Conservation (phyloP, 192 early-diverging fungal genomes). For the Umbelopsis sp. region DNA sequence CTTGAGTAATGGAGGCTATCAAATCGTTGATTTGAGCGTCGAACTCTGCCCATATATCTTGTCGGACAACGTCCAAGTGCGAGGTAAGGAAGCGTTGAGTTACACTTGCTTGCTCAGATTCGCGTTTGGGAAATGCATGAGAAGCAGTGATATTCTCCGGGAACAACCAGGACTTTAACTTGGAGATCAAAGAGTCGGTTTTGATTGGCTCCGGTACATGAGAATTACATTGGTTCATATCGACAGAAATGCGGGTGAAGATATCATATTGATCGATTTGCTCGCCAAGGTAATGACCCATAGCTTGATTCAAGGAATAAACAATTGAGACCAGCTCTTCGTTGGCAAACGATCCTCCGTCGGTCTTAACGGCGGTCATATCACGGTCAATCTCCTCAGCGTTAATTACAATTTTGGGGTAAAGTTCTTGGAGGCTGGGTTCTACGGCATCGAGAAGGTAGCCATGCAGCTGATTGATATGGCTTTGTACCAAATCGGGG, state of each 20-base stretch:
- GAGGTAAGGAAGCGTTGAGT: slow-evolving; percentile 7
- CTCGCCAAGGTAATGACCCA: neutral
- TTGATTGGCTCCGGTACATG: neutral
- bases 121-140: neutral
- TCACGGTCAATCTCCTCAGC: neutral
- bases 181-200: neutral
- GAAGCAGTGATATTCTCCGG: neutral
- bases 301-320: slow-evolving; percentile 13
- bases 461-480: neutral
- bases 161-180: neutral
- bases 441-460: slow-evolving; percentile 6
- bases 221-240: neutral
- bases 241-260: neutral
- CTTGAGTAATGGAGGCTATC: slow-evolving; percentile 3
- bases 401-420: neutral
- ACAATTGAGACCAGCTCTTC: slow-evolving; percentile 8
- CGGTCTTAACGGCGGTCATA: neutral
- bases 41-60: slow-evolving; percentile 13
- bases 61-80: slow-evolving; percentile 11
- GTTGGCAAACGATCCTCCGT: neutral
- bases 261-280: slow-evolving; percentile 12
- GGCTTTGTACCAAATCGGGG: neutral
- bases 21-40: slow-evolving; percentile 7
- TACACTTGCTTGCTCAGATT: neutral
- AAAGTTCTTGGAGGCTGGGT: neutral